phyloP scores from a whole-genome alignment of 306 rosid species.

The Glycine latifolia region DNA sequence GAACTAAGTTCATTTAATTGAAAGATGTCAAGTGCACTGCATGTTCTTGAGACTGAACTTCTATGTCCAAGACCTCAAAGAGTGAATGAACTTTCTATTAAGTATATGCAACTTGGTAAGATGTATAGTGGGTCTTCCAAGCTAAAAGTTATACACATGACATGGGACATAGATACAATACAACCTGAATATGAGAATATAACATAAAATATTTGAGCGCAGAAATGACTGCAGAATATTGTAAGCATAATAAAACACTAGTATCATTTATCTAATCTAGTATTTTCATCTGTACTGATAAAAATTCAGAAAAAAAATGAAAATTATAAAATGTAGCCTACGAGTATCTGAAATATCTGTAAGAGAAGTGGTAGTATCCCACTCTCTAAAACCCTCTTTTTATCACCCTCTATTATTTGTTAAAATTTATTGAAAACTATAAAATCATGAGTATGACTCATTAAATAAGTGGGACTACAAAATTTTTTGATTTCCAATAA shows the following conservation, averaged over 20 bases:
- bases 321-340: neutral
- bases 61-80: conserved; percentile 2
- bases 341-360: neutral
- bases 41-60: conserved; percentile 38
- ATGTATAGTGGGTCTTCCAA: conserved; percentile 43
- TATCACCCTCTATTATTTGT: too few species aligned
- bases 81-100: conserved; percentile 29
- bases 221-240: neutral
- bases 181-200: neutral
- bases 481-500: neutral
- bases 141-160: neutral
- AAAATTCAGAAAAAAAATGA: neutral
- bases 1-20: conserved; percentile 43
- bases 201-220: neutral
- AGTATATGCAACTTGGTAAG: conserved; percentile 44
- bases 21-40: conserved; percentile 4
- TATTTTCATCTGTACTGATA: neutral
- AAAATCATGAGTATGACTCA: too few species aligned
- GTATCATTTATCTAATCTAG: neutral
- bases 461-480: neutral
- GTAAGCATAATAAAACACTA: too few species aligned
- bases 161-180: too few species aligned
- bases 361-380: neutral
- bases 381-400: too few species aligned
- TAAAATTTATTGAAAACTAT: too few species aligned